Evolutionary conservation across 495 filamentous ascomycete genomes (phyloP).

Genomic region (Xylaria nigripes): DNA sequence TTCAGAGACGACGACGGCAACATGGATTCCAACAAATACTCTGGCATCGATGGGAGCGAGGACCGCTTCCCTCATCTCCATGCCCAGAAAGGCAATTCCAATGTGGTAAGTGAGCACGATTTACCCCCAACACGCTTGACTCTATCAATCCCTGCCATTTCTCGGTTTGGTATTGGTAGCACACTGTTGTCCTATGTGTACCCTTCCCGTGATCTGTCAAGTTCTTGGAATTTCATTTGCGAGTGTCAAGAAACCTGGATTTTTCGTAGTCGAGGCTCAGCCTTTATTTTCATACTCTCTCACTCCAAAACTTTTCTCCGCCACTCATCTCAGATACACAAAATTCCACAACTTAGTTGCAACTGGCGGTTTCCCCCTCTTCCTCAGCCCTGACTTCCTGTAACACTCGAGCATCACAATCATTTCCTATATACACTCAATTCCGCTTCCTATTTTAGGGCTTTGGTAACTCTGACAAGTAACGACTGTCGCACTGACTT

Average conservation of each 20-base stretch:
- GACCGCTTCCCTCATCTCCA: conserved; percentile 78
- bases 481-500: neutral
- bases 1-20: conserved; percentile 74
- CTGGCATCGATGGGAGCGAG: conserved; percentile 66
- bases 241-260: neutral
- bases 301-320: neutral
- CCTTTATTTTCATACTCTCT: neutral
- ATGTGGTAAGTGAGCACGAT: conserved; percentile 51
- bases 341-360: neutral
- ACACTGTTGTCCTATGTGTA: neutral
- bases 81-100: conserved; percentile 58
- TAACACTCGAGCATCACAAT: neutral
- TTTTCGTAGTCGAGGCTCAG: neutral
- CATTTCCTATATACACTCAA: neutral
- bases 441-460: neutral
- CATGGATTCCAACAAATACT: conserved; percentile 48
- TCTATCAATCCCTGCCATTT: neutral
- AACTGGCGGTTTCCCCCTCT: neutral
- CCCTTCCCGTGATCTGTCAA: neutral
- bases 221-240: neutral
- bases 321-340: neutral
- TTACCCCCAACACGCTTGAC: neutral
- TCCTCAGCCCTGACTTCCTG: neutral
- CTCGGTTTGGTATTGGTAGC: neutral
- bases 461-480: neutral